phyloP scores from a whole-genome alignment of 345 rosid species.

The Lumnitzera littorea region DNA sequence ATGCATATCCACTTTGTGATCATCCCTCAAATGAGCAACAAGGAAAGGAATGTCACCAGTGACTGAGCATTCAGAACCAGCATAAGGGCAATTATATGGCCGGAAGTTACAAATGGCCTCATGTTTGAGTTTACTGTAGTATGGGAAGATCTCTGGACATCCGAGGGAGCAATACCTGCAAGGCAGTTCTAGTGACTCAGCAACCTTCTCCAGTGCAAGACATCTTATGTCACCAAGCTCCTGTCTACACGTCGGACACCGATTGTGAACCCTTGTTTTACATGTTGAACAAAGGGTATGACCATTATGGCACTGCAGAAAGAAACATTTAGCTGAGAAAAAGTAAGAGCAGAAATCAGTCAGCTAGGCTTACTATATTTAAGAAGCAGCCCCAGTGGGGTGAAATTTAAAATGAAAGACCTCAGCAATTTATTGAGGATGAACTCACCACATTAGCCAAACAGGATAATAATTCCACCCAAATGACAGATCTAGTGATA shows the following conservation, averaged over 20 bases:
- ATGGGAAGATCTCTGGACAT: constrained; percentile 89
- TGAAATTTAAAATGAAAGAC: background rate
- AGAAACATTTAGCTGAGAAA: background rate
- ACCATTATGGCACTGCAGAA: constrained; percentile 89
- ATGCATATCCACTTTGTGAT: constrained; percentile 97
- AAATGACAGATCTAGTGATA: too few relatives aligned
- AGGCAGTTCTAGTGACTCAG: constrained; percentile 87
- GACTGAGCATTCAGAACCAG: constrained; percentile 86
- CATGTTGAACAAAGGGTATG: constrained; percentile 95
- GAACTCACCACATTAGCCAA: too few relatives aligned
- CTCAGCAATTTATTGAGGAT: background rate
- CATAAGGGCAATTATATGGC: constrained; percentile 87
- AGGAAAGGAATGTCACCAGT: constrained; percentile 80
- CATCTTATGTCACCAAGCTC: constrained; percentile 99
- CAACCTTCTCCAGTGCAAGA: constrained; percentile 86
- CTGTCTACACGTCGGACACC: constrained; percentile 95
- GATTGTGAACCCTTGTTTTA: constrained; percentile 79
- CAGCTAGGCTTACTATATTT: constrained; percentile 2
- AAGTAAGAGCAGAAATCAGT: constrained; percentile 1
- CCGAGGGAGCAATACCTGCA: constrained; percentile 78
- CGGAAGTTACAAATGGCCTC: constrained; percentile 83
- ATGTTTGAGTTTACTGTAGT: constrained; percentile 89
- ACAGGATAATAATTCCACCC: too few relatives aligned
- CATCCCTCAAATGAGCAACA: constrained; percentile 86
- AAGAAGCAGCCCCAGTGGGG: background rate